These are phyloP conservation scores for Dendryphion nanum DNA, from an alignment of 2,329 filamentous ascomycete species.

Conservation along the genomic window DNA sequence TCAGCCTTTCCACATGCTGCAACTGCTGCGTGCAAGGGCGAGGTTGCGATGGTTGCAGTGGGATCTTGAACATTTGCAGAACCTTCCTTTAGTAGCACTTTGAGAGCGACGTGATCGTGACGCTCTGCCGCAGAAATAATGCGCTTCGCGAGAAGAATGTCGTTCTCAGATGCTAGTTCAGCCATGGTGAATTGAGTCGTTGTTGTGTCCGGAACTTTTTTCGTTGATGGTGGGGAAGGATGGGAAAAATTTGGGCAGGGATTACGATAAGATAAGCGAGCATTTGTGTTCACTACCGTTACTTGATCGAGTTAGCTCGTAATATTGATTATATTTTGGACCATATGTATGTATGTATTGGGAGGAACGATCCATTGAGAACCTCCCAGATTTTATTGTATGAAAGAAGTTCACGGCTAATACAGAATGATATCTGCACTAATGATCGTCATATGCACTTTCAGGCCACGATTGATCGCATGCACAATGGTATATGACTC, in stretches of 20 bases:
- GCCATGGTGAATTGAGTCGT: conserved; percentile 19
- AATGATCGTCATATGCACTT: too few species aligned
- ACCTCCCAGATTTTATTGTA: too few species aligned
- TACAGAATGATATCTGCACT: too few species aligned
- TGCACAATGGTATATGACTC: too few species aligned
- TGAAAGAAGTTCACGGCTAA: too few species aligned
- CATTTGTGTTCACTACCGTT: conserved; percentile 2
- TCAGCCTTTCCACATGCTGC: conserved; percentile 29
- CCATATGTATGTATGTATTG: too few species aligned
- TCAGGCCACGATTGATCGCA: too few species aligned
- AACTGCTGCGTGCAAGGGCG: conserved; percentile 37
- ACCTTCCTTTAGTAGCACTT: conserved; percentile 34
- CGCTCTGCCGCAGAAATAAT: conserved; percentile 37
- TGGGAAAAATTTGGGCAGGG: conserved; percentile 3
- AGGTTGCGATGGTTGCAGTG: conserved; percentile 31
- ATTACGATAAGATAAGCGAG: conserved; percentile 5
- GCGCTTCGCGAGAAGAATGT: conserved; percentile 36
- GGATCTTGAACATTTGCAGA: conserved; percentile 39
- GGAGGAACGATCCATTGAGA: too few species aligned
- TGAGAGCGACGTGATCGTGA: conserved; percentile 33
- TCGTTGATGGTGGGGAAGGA: background rate
- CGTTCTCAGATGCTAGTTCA: conserved; percentile 34
- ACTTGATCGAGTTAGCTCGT: too few species aligned
- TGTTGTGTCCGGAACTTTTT: conserved; percentile 1
- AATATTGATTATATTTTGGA: too few species aligned